Conservation (phyloP, 371 early-diverging fungal genomes). For the Mortierella sp. region DNA sequence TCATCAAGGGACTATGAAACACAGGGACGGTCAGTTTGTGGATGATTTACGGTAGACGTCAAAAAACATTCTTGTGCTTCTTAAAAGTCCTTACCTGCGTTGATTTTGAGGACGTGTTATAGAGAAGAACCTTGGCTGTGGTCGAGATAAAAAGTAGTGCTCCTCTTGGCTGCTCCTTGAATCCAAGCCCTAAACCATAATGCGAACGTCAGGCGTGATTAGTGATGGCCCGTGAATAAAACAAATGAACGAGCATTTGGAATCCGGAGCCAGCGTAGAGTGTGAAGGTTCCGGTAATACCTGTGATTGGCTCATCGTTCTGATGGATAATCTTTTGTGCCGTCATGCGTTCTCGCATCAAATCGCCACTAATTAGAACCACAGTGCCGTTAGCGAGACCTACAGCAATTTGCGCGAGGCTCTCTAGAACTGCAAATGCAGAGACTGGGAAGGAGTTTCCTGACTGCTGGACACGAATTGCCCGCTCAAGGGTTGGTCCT, state of each 20-base stretch:
- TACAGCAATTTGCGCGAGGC: slow-evolving; percentile 86
- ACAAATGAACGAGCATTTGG: background rate
- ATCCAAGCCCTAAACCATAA: slow-evolving; percentile 69
- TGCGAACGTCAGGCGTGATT: background rate
- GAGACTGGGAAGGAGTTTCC: slow-evolving; percentile 86
- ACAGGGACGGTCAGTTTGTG: background rate
- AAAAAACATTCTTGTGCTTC: too few relatives aligned
- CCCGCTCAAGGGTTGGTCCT: slow-evolving; percentile 71
- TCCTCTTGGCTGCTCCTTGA: slow-evolving; percentile 75
- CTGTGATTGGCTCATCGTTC: slow-evolving; percentile 87
- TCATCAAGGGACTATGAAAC: slow-evolving; percentile 73
- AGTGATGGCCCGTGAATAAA: background rate
- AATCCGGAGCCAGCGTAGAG: background rate
- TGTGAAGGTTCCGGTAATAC: slow-evolving; percentile 34
- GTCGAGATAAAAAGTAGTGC: slow-evolving; percentile 81
- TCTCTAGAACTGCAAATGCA: slow-evolving; percentile 82
- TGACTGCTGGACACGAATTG: slow-evolving; percentile 79
- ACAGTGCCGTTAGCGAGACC: slow-evolving; percentile 93
- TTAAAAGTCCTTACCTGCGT: slow-evolving; percentile 26
- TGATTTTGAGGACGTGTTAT: slow-evolving; percentile 56
- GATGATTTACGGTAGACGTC: too few relatives aligned
- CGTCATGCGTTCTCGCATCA: slow-evolving; percentile 78
- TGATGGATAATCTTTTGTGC: slow-evolving; percentile 86
- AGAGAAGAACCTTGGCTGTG: slow-evolving; percentile 71
- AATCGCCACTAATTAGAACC: slow-evolving; percentile 83